Base-by-base conservation (phyloP, 169 alveolate genomes). In the Sarcocystis neurona region DNA sequence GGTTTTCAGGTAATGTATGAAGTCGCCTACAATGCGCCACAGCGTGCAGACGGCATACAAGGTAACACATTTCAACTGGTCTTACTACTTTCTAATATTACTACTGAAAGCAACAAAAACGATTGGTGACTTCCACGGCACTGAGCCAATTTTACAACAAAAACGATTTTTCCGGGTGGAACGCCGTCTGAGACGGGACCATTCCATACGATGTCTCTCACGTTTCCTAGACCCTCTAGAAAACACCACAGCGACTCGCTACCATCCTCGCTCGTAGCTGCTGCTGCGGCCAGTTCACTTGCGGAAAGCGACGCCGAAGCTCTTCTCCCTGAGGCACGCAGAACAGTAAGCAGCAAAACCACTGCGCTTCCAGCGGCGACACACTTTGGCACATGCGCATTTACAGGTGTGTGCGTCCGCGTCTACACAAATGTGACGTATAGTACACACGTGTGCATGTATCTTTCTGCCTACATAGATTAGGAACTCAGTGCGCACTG, bases 211-310 rank as follows among this genome's bases (percentile, higher is more conserved):
- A n/a, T n/a, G n/a, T n/a, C n/a, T n/a, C n/a, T n/a, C n/a, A n/a
- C n/a, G n/a, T n/a, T n/a, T n/a, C n/a, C n/a, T n/a, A n/a, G n/a
- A n/a, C 70, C 1, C 56, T 2, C 32, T 39, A 72, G 23, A 72
- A 10, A 0, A 72, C 82, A 41, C 82, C 82, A 12, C 34, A 72
- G 0, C 82, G 82, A 2, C 41, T 53, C 30, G 82, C 82, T 1
- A 72, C 46, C 56, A 37, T 0, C 82, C 20, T 37, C 15, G 82
- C 82, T 48, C 41, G 82, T 30, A 0, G 82, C 53, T 72, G 82
- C 27, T 48, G 34, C 82, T 43, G 82, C 46, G 39, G 39, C 82
- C 82, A 72, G 56, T 72, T 53, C 58, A 72, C 82, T 2, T 27
- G 34, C 82, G 39, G 82, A 39, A 72, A 72, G 12, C 82, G 20